Evolutionary conservation across 371 early-diverging fungal species (phyloP).

Genomic region (Haplosporangium sp.): DNA sequence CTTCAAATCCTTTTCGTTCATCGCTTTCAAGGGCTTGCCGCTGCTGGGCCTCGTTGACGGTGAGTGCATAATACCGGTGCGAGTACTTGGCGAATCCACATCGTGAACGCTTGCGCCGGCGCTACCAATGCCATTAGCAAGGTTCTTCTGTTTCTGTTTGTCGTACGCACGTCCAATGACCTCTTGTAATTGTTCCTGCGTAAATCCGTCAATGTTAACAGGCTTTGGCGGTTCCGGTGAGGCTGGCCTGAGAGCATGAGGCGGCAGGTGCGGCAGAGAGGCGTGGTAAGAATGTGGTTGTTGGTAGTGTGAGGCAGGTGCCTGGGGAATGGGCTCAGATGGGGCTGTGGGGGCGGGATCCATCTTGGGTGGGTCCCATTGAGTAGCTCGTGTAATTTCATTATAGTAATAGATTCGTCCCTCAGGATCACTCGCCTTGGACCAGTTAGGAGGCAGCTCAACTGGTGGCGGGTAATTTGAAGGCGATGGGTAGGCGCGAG

Average conservation of each 20-base stretch:
- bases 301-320: conserved; percentile 9
- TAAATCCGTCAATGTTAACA: conserved; percentile 57
- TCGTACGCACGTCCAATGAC: conserved; percentile 63
- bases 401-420: conserved; percentile 57
- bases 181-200: conserved; percentile 63
- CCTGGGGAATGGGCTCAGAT: conserved; percentile 14
- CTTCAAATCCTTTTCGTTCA: conserved; percentile 63
- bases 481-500: conserved; percentile 20
- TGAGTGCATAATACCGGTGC: conserved; percentile 20
- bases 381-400: conserved; percentile 51
- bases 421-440: conserved; percentile 48
- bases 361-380: conserved; percentile 50
- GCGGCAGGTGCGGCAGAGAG: conserved; percentile 9
- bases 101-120: conserved; percentile 55
- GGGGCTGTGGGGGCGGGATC: conserved; percentile 25
- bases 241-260: conserved; percentile 8
- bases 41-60: conserved; percentile 14
- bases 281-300: conserved; percentile 1
- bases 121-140: conserved; percentile 33
- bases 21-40: conserved; percentile 41
- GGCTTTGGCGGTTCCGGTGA: conserved; percentile 53
- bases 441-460: conserved; percentile 54
- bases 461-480: conserved; percentile 22
- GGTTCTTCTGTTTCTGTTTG: conserved; percentile 52
- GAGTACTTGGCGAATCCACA: conserved; percentile 55